Base-by-base conservation (phyloP, 2,329 filamentous ascomycete species). In the Aschersonia sp. region DNA sequence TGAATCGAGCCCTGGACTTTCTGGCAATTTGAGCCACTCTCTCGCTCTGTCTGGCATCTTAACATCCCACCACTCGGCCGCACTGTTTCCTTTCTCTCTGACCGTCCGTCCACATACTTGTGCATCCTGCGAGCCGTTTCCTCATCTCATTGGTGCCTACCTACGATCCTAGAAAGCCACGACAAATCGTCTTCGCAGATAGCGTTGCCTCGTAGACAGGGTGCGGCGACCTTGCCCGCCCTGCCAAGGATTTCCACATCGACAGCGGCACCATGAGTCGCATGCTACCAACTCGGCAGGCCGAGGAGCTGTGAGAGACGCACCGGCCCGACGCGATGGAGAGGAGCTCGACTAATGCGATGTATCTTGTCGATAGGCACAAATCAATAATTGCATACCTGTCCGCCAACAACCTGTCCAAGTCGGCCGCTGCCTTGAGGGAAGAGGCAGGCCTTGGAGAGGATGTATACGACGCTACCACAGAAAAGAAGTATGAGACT, bases 301-400 rank as follows among this genome's bases (percentile, higher is more conserved):
- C 86, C 54, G 87, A 92, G 68, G 87, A 92, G 75, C 81, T 92
- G 85, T 90, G 75, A 67, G 83, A 75, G 52, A 30, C 9, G 30
- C 8, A 35, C 30, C 46, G 30, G 40, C 51, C 51, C 49, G 51
- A 50, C 50, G 42, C 42, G 44, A 48, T n/a, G 5, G 11, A 22
- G n/a, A 11, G 10, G 11, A 7, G 10, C 40, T 7, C 7, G 40
- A 14, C 40, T 42, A 42, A 42, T n/a, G 6, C n/a, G 40, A 14
- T 8, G 8, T 4, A 9, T 42, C 7, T 22, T 14, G 31, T 43
- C 46, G 49, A 44, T 53, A 94, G 87, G 61, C 87, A 96, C 73
- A 94, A 94, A 71, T 86, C 88, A 53, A 87, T 96, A 57, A 84
- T 95, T 61, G 87, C 89, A 56, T 96, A 96, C 63, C 73, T 95